Evolutionary conservation across 306 rosid genomes (phyloP).

Genomic region (Lagenaria siceraria): DNA sequence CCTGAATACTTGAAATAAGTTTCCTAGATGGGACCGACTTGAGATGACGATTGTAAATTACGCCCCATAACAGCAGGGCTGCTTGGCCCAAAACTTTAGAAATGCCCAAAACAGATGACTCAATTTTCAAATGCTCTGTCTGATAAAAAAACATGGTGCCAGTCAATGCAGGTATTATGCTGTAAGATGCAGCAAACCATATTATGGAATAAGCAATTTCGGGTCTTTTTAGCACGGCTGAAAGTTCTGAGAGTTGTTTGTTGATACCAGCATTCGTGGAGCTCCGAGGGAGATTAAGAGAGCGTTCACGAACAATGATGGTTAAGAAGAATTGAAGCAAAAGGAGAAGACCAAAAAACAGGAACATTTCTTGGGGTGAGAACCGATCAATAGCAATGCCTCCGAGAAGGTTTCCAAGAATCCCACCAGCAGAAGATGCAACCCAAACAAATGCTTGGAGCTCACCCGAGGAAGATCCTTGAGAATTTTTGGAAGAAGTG

Average conservation of each 20-base stretch:
- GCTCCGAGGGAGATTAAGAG: conserved; percentile 51
- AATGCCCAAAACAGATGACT: conserved; percentile 55
- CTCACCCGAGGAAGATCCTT: conserved; percentile 44
- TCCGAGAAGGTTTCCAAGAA: conserved; percentile 68
- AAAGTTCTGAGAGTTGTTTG: conserved; percentile 51
- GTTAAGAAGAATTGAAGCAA: conserved; percentile 59
- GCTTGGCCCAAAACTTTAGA: conserved; percentile 89
- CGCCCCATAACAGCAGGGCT: conserved; percentile 75
- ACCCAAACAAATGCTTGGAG: conserved; percentile 91
- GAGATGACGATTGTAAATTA: conserved; percentile 42
- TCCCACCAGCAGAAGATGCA: conserved; percentile 79
- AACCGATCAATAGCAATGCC: conserved; percentile 48
- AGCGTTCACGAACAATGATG: conserved; percentile 37
- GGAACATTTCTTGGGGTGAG: conserved; percentile 47
- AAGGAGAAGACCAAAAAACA: conserved; percentile 45
- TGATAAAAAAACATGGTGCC: conserved; percentile 98
- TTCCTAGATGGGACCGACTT: conserved; percentile 57
- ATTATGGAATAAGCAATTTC: conserved; percentile 51
- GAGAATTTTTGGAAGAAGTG: conserved; percentile 27
- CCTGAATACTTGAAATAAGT: conserved; percentile 59
- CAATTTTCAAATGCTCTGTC: conserved; percentile 51
- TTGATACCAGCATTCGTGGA: conserved; percentile 34
- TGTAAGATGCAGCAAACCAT: conserved; percentile 87
- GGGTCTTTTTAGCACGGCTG: conserved; percentile 42
- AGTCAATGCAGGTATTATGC: conserved; percentile 63